Evolutionary conservation across 1,139 yeast species (phyloP).

Genomic region (Hanseniaspora sp.): DNA sequence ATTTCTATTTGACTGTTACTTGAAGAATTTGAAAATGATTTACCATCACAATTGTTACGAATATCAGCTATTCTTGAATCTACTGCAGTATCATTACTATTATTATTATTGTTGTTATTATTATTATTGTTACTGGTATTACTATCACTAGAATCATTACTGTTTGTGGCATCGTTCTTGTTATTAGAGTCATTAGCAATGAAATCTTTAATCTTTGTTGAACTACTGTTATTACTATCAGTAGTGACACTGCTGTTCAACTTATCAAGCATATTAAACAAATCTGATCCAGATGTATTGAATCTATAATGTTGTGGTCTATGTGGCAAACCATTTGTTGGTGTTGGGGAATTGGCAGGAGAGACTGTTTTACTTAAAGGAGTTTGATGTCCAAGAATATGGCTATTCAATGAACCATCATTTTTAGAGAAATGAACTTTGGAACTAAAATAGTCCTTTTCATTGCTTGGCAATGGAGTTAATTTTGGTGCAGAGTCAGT

Average conservation of each 20-base stretch:
- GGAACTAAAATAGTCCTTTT: slow-evolving; percentile 5
- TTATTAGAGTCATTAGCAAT: neutral
- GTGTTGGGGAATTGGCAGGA: neutral
- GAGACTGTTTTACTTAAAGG: neutral
- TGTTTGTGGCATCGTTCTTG: neutral
- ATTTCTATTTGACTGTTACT: neutral
- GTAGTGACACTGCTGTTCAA: neutral
- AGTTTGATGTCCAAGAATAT: neutral
- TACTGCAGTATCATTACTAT: neutral
- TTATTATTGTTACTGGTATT: neutral
- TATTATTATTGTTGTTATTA: neutral
- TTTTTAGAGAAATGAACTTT: neutral
- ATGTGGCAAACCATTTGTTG: neutral
- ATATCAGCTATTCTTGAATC: neutral
- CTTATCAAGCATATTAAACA: slow-evolving; percentile 7
- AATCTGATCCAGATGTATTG: slow-evolving; percentile 8
- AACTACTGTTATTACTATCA: neutral
- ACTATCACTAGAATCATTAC: neutral
- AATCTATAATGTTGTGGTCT: slow-evolving; percentile 9
- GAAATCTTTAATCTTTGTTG: neutral
- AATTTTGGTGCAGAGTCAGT: neutral
- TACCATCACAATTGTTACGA: neutral
- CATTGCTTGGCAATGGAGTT: slow-evolving; percentile 1
- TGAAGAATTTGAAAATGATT: neutral
- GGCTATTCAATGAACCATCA: neutral